phyloP scores from a whole-genome alignment of 768 basidiomycete species.

The Fomitopsis serialis region DNA sequence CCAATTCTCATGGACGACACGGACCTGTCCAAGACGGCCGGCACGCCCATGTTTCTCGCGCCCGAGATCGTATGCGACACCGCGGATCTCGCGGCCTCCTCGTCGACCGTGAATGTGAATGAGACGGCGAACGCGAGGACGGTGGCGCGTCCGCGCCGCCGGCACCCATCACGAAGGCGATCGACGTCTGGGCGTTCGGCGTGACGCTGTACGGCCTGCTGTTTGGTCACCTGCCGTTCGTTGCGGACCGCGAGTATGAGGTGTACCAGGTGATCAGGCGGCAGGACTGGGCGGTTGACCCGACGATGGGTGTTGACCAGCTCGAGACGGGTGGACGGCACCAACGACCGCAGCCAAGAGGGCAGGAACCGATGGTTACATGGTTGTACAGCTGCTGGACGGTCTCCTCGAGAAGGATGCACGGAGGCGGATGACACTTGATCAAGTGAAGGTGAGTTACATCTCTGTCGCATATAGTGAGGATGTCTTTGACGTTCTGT shows the following conservation, averaged over 20 bases:
- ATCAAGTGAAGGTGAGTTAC: constrained; percentile 70
- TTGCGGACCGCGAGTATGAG: constrained; percentile 58
- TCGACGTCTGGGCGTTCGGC: constrained; percentile 97
- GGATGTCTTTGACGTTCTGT: neutral
- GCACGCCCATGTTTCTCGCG: constrained; percentile 93
- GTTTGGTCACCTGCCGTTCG: constrained; percentile 83
- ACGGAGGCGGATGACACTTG: constrained; percentile 65
- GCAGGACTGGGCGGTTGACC: constrained; percentile 63
- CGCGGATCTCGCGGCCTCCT: constrained; percentile 25
- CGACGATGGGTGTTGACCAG: constrained; percentile 66
- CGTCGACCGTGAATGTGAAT: constrained; percentile 22
- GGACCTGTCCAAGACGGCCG: constrained; percentile 85
- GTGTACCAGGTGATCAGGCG: constrained; percentile 79
- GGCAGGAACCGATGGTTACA: constrained; percentile 46
- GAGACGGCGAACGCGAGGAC: constrained; percentile 18
- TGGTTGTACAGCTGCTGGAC: constrained; percentile 68
- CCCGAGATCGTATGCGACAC: constrained; percentile 87
- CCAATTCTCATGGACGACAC: constrained; percentile 76
- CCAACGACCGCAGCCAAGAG: constrained; percentile 24
- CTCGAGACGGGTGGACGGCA: constrained; percentile 61
- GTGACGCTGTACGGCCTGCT: constrained; percentile 93
- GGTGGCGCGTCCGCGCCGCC: constrained; percentile 21
- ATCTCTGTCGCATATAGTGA: neutral
- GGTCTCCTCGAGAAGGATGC: constrained; percentile 79
- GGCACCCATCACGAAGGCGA: constrained; percentile 81